Percentiles rank a stretch among this genome's conserved stretches.
Evolutionary conservation across 73 alveolate genomes (phyloP).

Genomic region (Blepharisma stoltei): DNA sequence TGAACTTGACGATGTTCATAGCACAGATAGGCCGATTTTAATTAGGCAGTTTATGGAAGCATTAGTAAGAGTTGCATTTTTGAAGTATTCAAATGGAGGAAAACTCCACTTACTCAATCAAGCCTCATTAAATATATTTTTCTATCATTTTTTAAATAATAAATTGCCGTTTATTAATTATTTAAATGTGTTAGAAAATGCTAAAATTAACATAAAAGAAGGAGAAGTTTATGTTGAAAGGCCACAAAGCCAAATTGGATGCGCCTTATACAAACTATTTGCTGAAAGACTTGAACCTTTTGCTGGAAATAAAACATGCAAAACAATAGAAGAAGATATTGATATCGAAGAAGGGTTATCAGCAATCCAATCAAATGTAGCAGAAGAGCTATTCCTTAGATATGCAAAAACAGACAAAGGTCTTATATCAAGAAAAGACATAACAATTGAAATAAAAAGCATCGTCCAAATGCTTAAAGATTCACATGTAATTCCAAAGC

Average conservation of each 20-base stretch:
- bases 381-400: neutral
- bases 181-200: no score
- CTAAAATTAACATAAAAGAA: neutral
- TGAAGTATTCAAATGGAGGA: constrained; percentile 43
- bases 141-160: no score
- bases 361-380: neutral
- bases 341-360: constrained; percentile 18
- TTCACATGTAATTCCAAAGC: neutral
- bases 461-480: neutral
- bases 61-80: constrained; percentile 46
- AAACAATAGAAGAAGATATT: constrained; percentile 9
- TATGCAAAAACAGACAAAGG: constrained; percentile 19
- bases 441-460: neutral
- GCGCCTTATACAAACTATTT: neutral
- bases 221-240: neutral
- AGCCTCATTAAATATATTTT: no score
- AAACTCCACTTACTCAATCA: constrained; percentile 44
- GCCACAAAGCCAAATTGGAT: constrained; percentile 17
- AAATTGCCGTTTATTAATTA: no score
- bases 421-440: neutral
- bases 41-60: constrained; percentile 54
- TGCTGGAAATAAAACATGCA: neutral
- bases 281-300: constrained; percentile 5
- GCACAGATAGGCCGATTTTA: constrained; percentile 37
- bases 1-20: constrained; percentile 42